phyloP scores from a whole-genome alignment of 2,329 filamentous ascomycete species.

The Paraconiothyrium brasiliense region DNA sequence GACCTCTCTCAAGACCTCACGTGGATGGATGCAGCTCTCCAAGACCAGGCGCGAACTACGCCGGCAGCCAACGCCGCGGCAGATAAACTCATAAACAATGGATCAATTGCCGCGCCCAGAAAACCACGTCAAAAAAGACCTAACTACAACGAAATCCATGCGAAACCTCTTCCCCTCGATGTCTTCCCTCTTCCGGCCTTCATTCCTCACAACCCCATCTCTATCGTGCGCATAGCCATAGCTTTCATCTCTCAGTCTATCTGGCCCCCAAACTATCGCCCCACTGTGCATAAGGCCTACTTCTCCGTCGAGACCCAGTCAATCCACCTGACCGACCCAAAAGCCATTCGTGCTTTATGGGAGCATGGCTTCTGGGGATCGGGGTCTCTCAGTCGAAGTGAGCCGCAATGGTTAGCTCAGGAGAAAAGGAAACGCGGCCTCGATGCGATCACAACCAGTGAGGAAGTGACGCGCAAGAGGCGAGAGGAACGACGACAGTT shows the following conservation, averaged over 20 bases:
- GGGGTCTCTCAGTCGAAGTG: slow-evolving; percentile 89
- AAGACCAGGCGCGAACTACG: slow-evolving; percentile 9
- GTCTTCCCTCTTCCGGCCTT: slow-evolving; percentile 87
- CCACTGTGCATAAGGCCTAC: slow-evolving; percentile 73
- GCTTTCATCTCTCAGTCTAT: slow-evolving; percentile 79
- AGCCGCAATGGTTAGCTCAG: slow-evolving; percentile 89
- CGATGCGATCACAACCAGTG: slow-evolving; percentile 74
- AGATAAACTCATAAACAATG: slow-evolving; percentile 23
- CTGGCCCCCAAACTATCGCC: slow-evolving; percentile 70
- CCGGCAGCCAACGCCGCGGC: slow-evolving; percentile 17
- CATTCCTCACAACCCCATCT: slow-evolving; percentile 91
- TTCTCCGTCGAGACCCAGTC: slow-evolving; percentile 86
- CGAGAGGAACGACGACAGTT: slow-evolving; percentile 82
- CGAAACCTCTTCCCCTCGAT: slow-evolving; percentile 79
- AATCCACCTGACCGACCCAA: slow-evolving; percentile 81
- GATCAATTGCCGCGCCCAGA: slow-evolving; percentile 29
- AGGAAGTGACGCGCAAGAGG: slow-evolving; percentile 79
- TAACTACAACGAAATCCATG: slow-evolving; percentile 79
- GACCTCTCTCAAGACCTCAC: not conserved
- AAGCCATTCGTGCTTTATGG: slow-evolving; percentile 84
- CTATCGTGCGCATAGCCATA: slow-evolving; percentile 80
- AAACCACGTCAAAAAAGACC: slow-evolving; percentile 52
- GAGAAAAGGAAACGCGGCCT: slow-evolving; percentile 78
- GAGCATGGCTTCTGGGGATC: slow-evolving; percentile 98
- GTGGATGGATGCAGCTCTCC: slow-evolving; percentile 12